These are phyloP conservation scores for Cadophora sp. DNA, from an alignment of 2,329 filamentous ascomycete species.

Conservation along the genomic window DNA sequence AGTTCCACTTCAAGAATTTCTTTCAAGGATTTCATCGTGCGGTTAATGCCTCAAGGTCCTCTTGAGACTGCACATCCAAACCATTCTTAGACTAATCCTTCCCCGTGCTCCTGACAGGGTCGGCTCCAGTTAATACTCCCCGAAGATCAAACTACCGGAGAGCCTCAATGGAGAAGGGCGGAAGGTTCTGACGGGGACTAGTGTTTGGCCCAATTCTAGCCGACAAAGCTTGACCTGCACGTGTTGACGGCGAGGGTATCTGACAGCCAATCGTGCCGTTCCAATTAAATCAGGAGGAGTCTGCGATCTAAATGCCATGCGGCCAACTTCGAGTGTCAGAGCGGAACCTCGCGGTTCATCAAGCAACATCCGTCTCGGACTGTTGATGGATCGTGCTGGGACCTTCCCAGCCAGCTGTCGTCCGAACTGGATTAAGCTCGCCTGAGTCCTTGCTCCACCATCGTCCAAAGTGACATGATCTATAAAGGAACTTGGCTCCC, in stretches of 20 bases:
- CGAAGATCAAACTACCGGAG: neutral
- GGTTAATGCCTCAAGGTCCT: constrained; percentile 2
- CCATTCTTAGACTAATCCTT: constrained; percentile 24
- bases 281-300: neutral
- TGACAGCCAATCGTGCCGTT: neutral
- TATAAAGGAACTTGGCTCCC: constrained; percentile 30
- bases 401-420: constrained; percentile 3
- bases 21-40: constrained; percentile 11
- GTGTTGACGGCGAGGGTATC: neutral
- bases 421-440: constrained; percentile 5
- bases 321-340: neutral
- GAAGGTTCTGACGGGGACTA: constrained; percentile 11
- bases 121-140: constrained; percentile 13
- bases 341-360: constrained; percentile 10
- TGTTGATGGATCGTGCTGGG: neutral
- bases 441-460: neutral
- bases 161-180: constrained; percentile 2
- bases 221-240: neutral
- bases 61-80: constrained; percentile 12
- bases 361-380: constrained; percentile 17
- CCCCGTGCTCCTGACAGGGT: constrained; percentile 11
- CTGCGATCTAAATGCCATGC: neutral
- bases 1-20: neutral
- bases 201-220: neutral
- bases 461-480: constrained; percentile 18